Conservation (phyloP, 2,329 filamentous ascomycete species). For the Cercospora zeae-maydis region DNA sequence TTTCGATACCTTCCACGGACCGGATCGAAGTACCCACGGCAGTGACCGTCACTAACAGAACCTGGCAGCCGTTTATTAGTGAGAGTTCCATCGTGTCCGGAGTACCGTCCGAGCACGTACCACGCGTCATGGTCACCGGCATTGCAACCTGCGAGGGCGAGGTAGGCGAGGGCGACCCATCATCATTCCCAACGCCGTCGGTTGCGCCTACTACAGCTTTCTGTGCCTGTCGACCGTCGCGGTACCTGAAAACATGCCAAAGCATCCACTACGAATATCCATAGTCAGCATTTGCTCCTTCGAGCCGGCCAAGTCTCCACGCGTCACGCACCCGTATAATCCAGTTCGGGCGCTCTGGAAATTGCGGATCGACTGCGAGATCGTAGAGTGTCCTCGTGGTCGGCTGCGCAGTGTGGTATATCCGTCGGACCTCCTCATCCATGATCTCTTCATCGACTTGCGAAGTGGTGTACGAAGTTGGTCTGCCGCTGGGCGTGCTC, state of each 20-base stretch:
- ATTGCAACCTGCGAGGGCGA: not conserved
- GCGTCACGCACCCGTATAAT: constrained; percentile 33
- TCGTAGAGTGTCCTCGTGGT: constrained; percentile 41
- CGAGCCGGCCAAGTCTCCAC: not conserved
- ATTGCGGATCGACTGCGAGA: constrained; percentile 37
- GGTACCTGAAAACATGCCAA: constrained; percentile 48
- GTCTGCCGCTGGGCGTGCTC: not conserved
- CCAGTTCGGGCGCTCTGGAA: constrained; percentile 44
- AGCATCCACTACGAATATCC: constrained; percentile 40
- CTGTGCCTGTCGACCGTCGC: constrained; percentile 36
- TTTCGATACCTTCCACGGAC: constrained; percentile 7
- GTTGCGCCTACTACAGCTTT: not conserved
- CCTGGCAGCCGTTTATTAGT: not conserved
- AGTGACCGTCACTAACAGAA: not conserved
- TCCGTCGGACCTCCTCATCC: constrained; percentile 15
- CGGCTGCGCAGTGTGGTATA: constrained; percentile 28
- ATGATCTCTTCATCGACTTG: constrained; percentile 26
- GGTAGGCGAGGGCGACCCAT: not conserved
- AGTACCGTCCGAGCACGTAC: not conserved
- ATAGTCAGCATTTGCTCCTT: not conserved
- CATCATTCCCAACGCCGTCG: not conserved
- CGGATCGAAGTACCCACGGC: constrained; percentile 7
- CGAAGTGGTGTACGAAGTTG: constrained; percentile 16
- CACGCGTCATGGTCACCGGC: not conserved
- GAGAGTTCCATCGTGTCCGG: not conserved